Conservation (phyloP, 2,329 filamentous ascomycete genomes). For the Aureobasidium sp. region DNA sequence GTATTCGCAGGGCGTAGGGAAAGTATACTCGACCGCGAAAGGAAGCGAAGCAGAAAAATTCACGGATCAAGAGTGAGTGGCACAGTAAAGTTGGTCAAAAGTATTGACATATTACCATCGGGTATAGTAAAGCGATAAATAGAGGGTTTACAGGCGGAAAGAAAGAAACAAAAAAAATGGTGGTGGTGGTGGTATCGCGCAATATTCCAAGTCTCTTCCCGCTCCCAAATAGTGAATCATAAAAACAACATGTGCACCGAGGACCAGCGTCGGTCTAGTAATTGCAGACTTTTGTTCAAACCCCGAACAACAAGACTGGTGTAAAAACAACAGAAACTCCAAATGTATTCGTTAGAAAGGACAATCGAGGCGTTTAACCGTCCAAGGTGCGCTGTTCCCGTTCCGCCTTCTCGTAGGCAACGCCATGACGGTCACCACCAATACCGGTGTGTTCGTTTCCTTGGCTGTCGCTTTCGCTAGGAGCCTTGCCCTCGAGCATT, state of each 20-base stretch:
- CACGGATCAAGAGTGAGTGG: not conserved
- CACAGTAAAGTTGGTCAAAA: not conserved
- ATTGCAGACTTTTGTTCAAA: slow-evolving; percentile 3
- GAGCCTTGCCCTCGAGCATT: slow-evolving; percentile 53
- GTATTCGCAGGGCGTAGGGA: not conserved
- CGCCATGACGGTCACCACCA: slow-evolving; percentile 46
- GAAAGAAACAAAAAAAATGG: not conserved
- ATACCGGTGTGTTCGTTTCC: slow-evolving; percentile 43
- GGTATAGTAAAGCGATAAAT: slow-evolving; percentile 1
- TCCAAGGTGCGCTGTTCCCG: slow-evolving; percentile 17
- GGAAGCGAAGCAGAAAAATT: not conserved
- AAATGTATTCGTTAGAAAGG: not conserved
- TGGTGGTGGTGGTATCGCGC: slow-evolving; percentile 12
- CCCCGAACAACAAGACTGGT: slow-evolving; percentile 1
- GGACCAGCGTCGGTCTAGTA: slow-evolving; percentile 12
- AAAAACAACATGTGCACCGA: slow-evolving; percentile 4
- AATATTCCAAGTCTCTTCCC: slow-evolving; percentile 1
- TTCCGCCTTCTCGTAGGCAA: slow-evolving; percentile 42
- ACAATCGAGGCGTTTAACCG: not conserved
- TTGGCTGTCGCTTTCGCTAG: slow-evolving; percentile 36
- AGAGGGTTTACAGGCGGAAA: not conserved
- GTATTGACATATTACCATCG: not conserved
- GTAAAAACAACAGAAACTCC: not conserved
- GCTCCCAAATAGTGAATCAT: not conserved
- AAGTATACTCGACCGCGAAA: not conserved